These are phyloP conservation scores for Corylus heterophylla DNA, from an alignment of 306 rosid species.

Conservation along the genomic window DNA sequence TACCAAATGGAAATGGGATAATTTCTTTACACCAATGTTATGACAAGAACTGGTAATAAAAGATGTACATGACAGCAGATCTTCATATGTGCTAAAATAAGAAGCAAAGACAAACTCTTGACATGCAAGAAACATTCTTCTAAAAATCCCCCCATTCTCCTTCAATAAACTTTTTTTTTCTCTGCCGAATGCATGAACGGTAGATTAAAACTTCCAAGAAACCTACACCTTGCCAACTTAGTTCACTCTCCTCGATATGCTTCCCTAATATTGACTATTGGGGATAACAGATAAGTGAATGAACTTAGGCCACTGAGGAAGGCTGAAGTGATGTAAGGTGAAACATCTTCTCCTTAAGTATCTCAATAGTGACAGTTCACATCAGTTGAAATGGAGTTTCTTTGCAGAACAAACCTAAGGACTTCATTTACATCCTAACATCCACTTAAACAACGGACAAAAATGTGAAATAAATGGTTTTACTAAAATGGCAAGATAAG, in stretches of 20 bases:
- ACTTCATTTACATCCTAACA: background rate
- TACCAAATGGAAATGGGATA: background rate
- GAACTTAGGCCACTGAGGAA: background rate
- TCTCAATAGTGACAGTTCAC: background rate
- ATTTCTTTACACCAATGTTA: too few species aligned
- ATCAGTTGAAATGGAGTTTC: background rate
- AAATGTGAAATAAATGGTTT: background rate
- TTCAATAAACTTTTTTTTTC: background rate
- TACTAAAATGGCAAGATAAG: background rate
- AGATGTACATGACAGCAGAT: background rate
- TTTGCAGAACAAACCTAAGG: background rate
- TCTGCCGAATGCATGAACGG: background rate
- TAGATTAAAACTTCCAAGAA: background rate
- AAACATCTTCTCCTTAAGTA: background rate
- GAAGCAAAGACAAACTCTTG: background rate
- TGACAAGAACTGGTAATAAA: background rate
- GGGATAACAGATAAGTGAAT: background rate
- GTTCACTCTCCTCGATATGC: background rate
- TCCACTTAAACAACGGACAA: background rate
- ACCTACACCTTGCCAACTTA: background rate
- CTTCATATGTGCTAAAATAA: background rate
- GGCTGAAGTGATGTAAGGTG: background rate
- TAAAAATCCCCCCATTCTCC: background rate
- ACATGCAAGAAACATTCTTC: background rate
- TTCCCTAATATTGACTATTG: background rate